Conservation (phyloP, 2,329 filamentous ascomycete genomes). For the Hypoxylon sp. region DNA sequence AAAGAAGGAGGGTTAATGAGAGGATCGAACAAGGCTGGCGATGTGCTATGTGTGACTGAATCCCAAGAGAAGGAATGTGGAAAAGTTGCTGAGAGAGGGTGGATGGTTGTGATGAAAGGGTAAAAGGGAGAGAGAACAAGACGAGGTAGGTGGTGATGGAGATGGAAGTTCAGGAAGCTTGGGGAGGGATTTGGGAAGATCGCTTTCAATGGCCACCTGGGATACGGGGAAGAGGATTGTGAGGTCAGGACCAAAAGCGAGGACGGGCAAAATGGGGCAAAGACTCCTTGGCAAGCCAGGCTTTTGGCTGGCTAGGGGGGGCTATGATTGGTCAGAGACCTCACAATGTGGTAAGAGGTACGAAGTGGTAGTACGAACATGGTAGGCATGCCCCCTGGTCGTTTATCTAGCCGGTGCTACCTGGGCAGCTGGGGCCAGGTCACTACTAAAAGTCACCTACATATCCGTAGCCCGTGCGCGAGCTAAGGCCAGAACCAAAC, state of each 20-base stretch:
- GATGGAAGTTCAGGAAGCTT: constrained; percentile 41
- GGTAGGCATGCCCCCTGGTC: constrained; percentile 27
- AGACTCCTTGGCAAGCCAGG: constrained; percentile 34
- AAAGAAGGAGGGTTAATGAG: constrained; percentile 54
- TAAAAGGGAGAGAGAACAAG: constrained; percentile 25
- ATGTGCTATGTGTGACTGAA: constrained; percentile 46
- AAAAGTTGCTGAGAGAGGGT: constrained; percentile 44
- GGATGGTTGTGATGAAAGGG: constrained; percentile 35
- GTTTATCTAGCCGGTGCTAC: constrained; percentile 15
- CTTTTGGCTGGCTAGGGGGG: constrained; percentile 21
- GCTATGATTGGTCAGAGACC: constrained; percentile 27
- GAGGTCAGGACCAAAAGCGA: constrained; percentile 36
- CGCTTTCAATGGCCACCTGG: constrained; percentile 36
- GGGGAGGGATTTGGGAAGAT: constrained; percentile 38
- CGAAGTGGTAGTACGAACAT: constrained; percentile 19
- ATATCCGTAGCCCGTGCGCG: not conserved
- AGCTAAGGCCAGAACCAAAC: constrained; percentile 2
- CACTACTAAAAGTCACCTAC: not conserved
- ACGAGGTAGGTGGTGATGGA: constrained; percentile 40
- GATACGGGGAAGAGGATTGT: constrained; percentile 37
- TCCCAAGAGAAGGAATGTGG: constrained; percentile 48
- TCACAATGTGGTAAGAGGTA: constrained; percentile 36
- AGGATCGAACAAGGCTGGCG: constrained; percentile 56
- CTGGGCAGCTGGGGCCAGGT: not conserved
- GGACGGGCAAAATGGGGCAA: constrained; percentile 36